Evolutionary conservation across 495 filamentous ascomycete species (phyloP).

Genomic region (Trichoderma orchidacearum): DNA sequence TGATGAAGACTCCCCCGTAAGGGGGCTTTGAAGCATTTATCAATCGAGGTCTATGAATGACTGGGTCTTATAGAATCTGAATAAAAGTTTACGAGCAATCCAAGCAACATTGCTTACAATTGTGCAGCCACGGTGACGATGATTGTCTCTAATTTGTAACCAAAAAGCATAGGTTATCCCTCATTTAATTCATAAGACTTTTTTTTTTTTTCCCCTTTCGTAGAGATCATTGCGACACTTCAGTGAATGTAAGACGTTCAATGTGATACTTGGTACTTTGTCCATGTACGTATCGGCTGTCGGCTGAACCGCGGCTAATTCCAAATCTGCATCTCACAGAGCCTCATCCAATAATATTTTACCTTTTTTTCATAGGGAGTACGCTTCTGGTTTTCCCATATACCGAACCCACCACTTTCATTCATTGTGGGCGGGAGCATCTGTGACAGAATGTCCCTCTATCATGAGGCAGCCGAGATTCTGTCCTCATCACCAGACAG

Average conservation of each 20-base stretch:
- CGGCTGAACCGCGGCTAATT: neutral
- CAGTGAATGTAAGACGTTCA: too few species aligned
- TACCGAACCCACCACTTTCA: neutral
- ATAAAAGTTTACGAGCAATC: neutral
- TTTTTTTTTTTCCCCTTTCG: too few species aligned
- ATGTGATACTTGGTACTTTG: too few species aligned
- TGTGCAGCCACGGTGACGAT: too few species aligned
- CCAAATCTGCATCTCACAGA: neutral
- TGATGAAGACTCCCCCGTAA: neutral
- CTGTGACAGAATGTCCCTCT: slow-evolving; percentile 63
- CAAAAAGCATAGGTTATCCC: too few species aligned
- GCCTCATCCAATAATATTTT: neutral
- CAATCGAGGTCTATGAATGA: slow-evolving; percentile 1
- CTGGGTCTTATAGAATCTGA: neutral
- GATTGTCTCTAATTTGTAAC: too few species aligned
- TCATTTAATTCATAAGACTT: too few species aligned
- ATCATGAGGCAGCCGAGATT: slow-evolving; percentile 74
- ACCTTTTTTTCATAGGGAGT: neutral
- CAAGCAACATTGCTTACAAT: neutral
- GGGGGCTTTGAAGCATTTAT: neutral
- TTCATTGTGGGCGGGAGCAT: neutral
- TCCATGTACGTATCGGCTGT: neutral
- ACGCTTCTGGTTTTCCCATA: neutral
- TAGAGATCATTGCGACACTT: too few species aligned
- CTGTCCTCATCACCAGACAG: slow-evolving; percentile 45